A percentile compares a stretch with the other conserved stretches of the same genome.
phyloP scores from a whole-genome alignment of 1,139 yeast genomes.

The Kazachstania sp. region DNA sequence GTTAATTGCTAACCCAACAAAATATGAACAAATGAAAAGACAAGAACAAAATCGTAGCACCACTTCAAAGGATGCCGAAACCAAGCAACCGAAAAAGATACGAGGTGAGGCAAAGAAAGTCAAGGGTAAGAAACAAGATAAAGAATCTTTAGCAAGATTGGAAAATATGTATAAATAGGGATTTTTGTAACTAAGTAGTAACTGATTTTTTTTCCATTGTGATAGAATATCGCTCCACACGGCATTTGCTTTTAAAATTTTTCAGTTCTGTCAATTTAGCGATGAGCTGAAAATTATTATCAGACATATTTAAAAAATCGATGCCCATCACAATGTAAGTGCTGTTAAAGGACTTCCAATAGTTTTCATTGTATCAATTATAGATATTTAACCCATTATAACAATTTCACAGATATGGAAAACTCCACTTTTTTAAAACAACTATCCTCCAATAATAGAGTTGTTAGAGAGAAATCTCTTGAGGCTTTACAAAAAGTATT shows the following conservation, averaged over 20 bases:
- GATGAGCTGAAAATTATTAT: constrained; percentile 7
- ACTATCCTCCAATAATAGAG: constrained; percentile 58
- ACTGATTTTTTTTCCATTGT: neutral
- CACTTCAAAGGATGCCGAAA: constrained; percentile 1
- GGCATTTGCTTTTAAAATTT: neutral
- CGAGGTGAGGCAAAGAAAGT: constrained; percentile 17
- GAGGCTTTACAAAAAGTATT: constrained; percentile 57
- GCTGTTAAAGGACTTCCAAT: no score
- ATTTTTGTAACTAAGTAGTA: neutral
- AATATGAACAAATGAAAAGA: constrained; percentile 22
- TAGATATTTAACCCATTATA: no score
- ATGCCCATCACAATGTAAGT: neutral
- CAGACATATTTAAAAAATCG: neutral
- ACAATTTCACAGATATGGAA: constrained; percentile 21
- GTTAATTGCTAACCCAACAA: constrained; percentile 31
- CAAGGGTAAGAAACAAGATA: constrained; percentile 20
- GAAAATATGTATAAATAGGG: constrained; percentile 19
- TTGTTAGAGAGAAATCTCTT: constrained; percentile 60
- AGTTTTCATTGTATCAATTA: no score
- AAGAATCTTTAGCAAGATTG: constrained; percentile 14
- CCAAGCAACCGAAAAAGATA: neutral
- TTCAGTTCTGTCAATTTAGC: constrained; percentile 1
- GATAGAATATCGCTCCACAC: neutral
- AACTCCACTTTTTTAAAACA: constrained; percentile 59
- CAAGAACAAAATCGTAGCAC: constrained; percentile 5